A percentile compares a stretch with the other conserved stretches of the same genome.
These are phyloP conservation scores for Arabis hirsuta DNA, from an alignment of 345 rosid species.

Conservation along the genomic window DNA sequence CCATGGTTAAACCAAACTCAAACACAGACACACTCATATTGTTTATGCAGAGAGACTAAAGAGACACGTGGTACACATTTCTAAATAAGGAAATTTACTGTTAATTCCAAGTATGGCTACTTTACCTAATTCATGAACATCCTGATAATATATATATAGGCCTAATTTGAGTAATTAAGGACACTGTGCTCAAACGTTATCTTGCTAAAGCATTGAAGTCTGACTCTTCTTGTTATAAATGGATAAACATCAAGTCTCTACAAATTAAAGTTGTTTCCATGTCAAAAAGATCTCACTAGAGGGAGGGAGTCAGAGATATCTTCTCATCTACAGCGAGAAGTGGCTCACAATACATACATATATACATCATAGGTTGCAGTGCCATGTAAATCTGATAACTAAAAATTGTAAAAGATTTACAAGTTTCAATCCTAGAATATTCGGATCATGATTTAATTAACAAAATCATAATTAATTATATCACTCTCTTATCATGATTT, in stretches of 20 bases:
- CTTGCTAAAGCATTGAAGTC: conserved; percentile 1
- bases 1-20: not conserved
- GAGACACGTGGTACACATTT: not conserved
- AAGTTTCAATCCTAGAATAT: conserved; percentile 5
- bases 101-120: conserved; percentile 6
- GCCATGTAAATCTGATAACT: conserved; percentile 24
- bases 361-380: conserved; percentile 17
- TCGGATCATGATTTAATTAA: conserved; percentile 13
- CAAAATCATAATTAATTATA: not conserved
- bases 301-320: conserved; percentile 19
- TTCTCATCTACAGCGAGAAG: conserved; percentile 37
- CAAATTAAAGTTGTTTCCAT: conserved; percentile 22
- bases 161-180: conserved; percentile 12
- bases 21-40: not conserved
- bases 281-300: conserved; percentile 31
- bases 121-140: conserved; percentile 10
- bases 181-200: conserved; percentile 18
- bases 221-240: conserved; percentile 27
- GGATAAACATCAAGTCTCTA: conserved; percentile 17
- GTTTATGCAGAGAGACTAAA: not conserved
- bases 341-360: not conserved
- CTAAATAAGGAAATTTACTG: conserved; percentile 38
- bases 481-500: not conserved
- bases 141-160: not conserved
- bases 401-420: not conserved